Conservation (phyloP, 345 rosid genomes). For the Camelina laxa region DNA sequence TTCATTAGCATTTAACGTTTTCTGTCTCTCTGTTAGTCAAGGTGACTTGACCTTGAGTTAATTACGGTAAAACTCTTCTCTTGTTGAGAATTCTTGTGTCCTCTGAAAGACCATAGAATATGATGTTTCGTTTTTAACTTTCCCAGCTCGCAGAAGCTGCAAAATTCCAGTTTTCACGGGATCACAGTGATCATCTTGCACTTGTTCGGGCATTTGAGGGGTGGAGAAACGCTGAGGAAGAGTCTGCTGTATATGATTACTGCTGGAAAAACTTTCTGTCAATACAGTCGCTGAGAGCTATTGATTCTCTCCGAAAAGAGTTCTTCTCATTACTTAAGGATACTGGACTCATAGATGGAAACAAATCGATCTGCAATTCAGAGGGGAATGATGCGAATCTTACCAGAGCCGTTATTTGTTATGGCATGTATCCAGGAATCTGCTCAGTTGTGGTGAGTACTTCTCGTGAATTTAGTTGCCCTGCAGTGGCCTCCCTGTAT, state of each 20-base stretch:
- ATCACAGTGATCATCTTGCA: slow-evolving; percentile 89
- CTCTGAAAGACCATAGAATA: slow-evolving; percentile 21
- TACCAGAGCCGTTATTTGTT: slow-evolving; percentile 79
- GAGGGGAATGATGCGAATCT: slow-evolving; percentile 67
- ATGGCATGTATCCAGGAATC: slow-evolving; percentile 86
- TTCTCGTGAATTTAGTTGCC: slow-evolving; percentile 6
- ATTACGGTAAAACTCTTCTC: too few species aligned
- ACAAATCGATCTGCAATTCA: slow-evolving; percentile 51
- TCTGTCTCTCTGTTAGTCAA: slow-evolving; percentile 11
- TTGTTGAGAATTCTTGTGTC: slow-evolving; percentile 19
- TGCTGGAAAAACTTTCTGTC: slow-evolving; percentile 96
- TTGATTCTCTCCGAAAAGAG: slow-evolving; percentile 86
- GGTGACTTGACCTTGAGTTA: not conserved
- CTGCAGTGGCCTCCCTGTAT: slow-evolving; percentile 14
- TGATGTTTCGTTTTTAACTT: slow-evolving; percentile 24
- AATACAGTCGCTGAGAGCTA: slow-evolving; percentile 81
- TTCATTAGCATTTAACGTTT: slow-evolving; percentile 4
- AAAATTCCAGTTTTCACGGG: slow-evolving; percentile 75
- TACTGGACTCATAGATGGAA: slow-evolving; percentile 70
- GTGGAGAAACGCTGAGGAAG: slow-evolving; percentile 80
- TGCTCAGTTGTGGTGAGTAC: slow-evolving; percentile 86
- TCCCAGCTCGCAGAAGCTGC: slow-evolving; percentile 91
- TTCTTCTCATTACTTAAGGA: slow-evolving; percentile 81
- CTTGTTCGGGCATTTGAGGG: slow-evolving; percentile 88
- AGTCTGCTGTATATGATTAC: slow-evolving; percentile 73